Base-by-base conservation (phyloP, 2,329 filamentous ascomycete species). In the Penicillium fuscoglaucum region DNA sequence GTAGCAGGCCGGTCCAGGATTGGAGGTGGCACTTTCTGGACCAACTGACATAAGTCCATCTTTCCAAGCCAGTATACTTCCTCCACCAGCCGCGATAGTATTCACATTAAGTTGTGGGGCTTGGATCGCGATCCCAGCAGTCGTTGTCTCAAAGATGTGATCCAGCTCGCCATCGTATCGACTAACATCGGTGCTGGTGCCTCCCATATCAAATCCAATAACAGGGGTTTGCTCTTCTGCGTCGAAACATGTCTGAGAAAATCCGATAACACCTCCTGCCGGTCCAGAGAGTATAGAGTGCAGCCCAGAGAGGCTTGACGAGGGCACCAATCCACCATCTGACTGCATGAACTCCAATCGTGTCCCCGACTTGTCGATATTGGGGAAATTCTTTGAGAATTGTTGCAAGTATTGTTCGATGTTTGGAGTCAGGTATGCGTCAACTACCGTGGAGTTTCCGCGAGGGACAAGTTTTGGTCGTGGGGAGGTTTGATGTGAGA, bases 141-240 rank as follows among this genome's bases (percentile, higher is more conserved):
- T 96, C 0, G 90, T 96, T 0, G 90, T 96, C 76, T 96, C 92
- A 65, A 96, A 96, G 1, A 96, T 90, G 67, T 96, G 92, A 67
- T 96, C 92, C 67, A 95, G 95, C 52, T 90, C 81, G 15, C 92
- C 92, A 55, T 89, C 90, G 68, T 93, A 96, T 53, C 93, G 82
- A 41, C 90, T 93, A 12, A 96, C 71, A 72, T 97, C 93, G 1
- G 93, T 96, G 61, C 88, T 92, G 0, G 93, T 97, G 10, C 92
- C 92, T 31, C 91, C 91, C 93, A 97, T 97, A 69, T 96, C 93
- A 70, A 97, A 96, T 0, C 93, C 93, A 67, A 96, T 95, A 6
- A 96, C 89, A 0, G 91, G 91, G 1, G 85, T 90, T 67, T 86
- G 51, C 37, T 90, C 95, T 52, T 89, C 80, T 0, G 87, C 82